Base-by-base conservation (phyloP, 768 basidiomycete species). In the Sporobolomyces phaffii region DNA sequence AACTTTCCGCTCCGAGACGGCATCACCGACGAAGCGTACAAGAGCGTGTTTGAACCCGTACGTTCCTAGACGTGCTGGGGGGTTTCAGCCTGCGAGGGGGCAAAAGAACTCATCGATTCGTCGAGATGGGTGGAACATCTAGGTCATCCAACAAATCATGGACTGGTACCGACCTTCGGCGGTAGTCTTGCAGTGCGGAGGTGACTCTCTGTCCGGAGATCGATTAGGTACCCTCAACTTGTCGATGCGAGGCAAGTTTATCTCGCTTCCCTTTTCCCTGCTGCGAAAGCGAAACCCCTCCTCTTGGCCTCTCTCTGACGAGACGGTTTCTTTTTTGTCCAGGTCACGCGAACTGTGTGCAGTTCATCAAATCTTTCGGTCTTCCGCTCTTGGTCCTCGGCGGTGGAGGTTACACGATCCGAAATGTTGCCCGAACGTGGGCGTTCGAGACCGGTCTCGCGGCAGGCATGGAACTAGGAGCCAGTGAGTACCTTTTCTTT, bases 341-440 rank as follows among this genome's bases (percentile, higher is more conserved):
- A 87, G 93, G 96, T 10, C 96, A 99, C 75, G 96, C 96, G 2
- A 91, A 93, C 75, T 99, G 96, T 72, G 94, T 98, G 44, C 87
- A 87, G 74, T 98, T 94, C 77, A 90, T 99, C 59, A 96, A 98
- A 77, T 91, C 90, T 1, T 96, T 98, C 79, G 88, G 90, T 76
- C 87, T 90, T 53, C 96, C 96, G 2, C 78, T 98, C n/a, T 80
- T 99, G 15, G 81, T 99, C 24, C 85, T 99, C 29, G 96, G 96
- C 18, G 96, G 96, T 31, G 96, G 96, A 14, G 96, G 96, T 0
- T 99, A 99, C 78, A 99, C 96, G 5, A 94, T 99, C 85, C 88
- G 93, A 48, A 94, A 94, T 69, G 94, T 97, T 65, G 92, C 91
- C 69, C 84, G 96, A 47, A 87, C 89, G 17, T 99, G 96, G 96